A percentile compares a stretch with the other conserved stretches of the same genome.
These are phyloP conservation scores for Closterium sp. DNA, from an alignment of 139 green algal genomes.

Conservation along the genomic window DNA sequence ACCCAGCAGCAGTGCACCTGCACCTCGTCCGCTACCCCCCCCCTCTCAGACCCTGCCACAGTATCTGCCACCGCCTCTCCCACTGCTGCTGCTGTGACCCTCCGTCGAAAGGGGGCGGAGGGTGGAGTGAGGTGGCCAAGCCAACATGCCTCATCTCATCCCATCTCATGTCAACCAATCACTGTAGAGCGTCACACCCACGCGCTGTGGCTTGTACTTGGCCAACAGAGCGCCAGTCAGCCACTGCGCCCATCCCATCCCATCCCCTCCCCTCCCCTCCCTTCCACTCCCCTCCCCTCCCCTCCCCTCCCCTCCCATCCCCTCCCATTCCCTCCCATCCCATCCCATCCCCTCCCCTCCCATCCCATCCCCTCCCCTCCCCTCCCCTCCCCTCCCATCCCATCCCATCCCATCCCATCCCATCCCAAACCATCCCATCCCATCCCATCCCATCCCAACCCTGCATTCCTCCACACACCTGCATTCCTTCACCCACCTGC, in stretches of 20 bases:
- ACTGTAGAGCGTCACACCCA: too few relatives aligned
- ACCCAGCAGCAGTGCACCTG: constrained; percentile 27
- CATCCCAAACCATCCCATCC: neutral
- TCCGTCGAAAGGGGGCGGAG: too few relatives aligned
- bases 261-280: too few relatives aligned
- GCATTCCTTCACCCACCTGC: constrained; percentile 9
- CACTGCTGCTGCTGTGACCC: neutral
- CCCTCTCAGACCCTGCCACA: too few relatives aligned
- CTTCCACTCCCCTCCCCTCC: too few relatives aligned
- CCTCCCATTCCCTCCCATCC: neutral
- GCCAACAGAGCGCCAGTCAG: too few relatives aligned
- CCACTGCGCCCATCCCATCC: too few relatives aligned
- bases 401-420: neutral
- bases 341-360: neutral
- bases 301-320: neutral
- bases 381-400: neutral
- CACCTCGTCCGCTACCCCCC: neutral
- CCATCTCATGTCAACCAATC: too few relatives aligned
- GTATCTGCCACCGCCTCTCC: neutral
- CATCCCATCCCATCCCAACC: neutral
- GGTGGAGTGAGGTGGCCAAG: too few relatives aligned
- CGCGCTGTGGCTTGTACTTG: too few relatives aligned
- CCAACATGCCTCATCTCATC: too few relatives aligned
- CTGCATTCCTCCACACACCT: neutral
- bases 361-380: too few relatives aligned